Base-by-base conservation (phyloP, 2,329 filamentous ascomycete genomes). In the Cercospora beticola region DNA sequence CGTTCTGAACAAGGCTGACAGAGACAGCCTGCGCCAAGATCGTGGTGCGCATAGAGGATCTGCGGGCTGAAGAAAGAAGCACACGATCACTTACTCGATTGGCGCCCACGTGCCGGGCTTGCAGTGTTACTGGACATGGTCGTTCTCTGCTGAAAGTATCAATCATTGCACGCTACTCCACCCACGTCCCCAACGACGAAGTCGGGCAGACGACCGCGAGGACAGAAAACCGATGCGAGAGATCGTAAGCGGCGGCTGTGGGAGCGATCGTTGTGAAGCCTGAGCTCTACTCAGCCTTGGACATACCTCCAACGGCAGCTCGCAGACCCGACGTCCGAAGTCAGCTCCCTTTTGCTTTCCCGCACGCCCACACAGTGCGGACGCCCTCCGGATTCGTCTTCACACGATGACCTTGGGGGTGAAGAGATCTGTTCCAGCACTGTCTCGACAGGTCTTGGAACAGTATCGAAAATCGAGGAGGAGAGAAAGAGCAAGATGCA, bases 21-120 rank as follows among this genome's bases (percentile, higher is more conserved):
- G 43, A 33, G 30, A 36, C 36, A 57, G 36, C 14, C 26, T 49
- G 40, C 57, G 68, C 66, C 63, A 70, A 65, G 66, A 59, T 57
- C 10, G 36, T 21, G 58, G 66, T 60, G 56, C 52, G 46, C 66
- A 62, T 64, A 63, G 56, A 54, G 56, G 40, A 68, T 63, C 33
- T 65, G 62, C 62, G 59, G 23, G 33, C 40, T 43, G 46, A 30
- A 64, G 49, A 21, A 52, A 23, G 56, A 30, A 58, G 63, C 68
- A 66, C 66, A 66, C 66, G 68, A 68, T 59, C 66, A 70, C 68
- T 65, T 68, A 70, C 68, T 43, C 30, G 46, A 62, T 28, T 46
- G 30, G 62, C 49, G 54, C 16, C 26, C 66, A 65, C 62, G 62
- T 65, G 66, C 62, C 54, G 66, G 30, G 54, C 33, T 30, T 64